Conservation (phyloP, 176 grass and related monocot genomes). For the Lolium perenne region DNA sequence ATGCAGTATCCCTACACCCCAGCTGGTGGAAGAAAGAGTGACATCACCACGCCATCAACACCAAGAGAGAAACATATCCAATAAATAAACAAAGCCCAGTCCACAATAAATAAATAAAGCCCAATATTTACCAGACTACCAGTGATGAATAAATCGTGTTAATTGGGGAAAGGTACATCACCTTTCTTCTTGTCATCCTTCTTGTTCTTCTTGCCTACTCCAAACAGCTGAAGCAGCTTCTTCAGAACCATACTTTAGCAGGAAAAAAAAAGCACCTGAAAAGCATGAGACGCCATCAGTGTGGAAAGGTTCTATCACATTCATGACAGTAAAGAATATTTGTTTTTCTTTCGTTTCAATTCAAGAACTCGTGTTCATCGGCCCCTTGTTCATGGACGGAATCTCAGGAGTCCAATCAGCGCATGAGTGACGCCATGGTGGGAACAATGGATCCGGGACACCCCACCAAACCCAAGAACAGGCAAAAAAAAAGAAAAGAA, state of each 20-base stretch:
- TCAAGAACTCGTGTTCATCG: not conserved
- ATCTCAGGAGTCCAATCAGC: not conserved
- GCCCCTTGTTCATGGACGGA: no score
- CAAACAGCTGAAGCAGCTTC: constrained; percentile 52
- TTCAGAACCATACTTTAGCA: constrained; percentile 39
- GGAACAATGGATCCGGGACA: not conserved
- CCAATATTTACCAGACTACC: not conserved
- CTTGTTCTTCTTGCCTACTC: constrained; percentile 39
- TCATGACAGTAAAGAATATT: constrained; percentile 14
- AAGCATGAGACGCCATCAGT: constrained; percentile 3
- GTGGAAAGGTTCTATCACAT: not conserved
- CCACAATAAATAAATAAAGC: no score
- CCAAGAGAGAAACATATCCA: not conserved
- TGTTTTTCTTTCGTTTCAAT: not conserved
- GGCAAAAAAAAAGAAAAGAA: no score
- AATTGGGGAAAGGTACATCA: not conserved
- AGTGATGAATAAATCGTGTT: not conserved
- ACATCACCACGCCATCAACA: not conserved
- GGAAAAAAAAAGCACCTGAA: constrained; percentile 23
- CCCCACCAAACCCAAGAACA: not conserved
- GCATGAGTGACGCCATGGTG: not conserved
- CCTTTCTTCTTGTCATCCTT: constrained; percentile 62
- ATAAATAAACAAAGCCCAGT: not conserved
- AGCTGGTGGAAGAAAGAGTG: not conserved
- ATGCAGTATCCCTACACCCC: not conserved